Evolutionary conservation across 2,329 filamentous ascomycete genomes (phyloP), one percentile per base, ranked within the genome.

Genomic region (Aurifilum marmelostoma): DNA sequence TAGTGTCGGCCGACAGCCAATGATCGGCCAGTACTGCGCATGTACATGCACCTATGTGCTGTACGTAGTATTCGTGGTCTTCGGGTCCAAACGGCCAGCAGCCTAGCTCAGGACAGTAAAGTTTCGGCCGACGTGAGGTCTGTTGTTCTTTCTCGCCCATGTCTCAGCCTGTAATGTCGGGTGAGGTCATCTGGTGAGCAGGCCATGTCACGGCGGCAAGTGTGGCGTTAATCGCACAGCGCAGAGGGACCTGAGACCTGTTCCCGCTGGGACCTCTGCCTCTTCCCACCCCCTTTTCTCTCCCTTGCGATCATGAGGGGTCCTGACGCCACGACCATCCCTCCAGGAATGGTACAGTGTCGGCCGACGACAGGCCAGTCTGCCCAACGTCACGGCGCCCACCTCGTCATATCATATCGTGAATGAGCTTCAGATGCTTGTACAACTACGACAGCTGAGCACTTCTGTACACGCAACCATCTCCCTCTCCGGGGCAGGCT

Each of bases 171-270:
- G 12, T 16, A 21, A 4, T 54, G 50, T 29, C 11, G 50, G 7
- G 50, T 54, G 50, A 54, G 50, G 50, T 54, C 50, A 54, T 54
- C 50, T 27, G 24, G 24, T 27, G 50, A 54, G 50, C 50, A 54
- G 5, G 24, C 12, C 11, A 54, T 54, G 50, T 27, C 24, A 54
- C 50, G 12, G 50, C 50, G 27, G 50, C 24, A 27, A 7, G 24
- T 7, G 24, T 54, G 50, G 50, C 24, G 50, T 7, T 12, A 18
- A 7, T 14, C 50, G 29, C 24, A 27, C 50, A 54, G n/a, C 9
- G 50, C 50, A 54, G n/a, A 52, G 27, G 47, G 21, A 52, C n/a
- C 50, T 54, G 50, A 27, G 50, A 27, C 27, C 24, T 21, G 24
- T 27, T 8, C 24, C n/a, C 24, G 12, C 24, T 27, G 50, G 24